phyloP scores from a whole-genome alignment of 176 grass and related monocot species.

The Alopecurus myosuroides region DNA sequence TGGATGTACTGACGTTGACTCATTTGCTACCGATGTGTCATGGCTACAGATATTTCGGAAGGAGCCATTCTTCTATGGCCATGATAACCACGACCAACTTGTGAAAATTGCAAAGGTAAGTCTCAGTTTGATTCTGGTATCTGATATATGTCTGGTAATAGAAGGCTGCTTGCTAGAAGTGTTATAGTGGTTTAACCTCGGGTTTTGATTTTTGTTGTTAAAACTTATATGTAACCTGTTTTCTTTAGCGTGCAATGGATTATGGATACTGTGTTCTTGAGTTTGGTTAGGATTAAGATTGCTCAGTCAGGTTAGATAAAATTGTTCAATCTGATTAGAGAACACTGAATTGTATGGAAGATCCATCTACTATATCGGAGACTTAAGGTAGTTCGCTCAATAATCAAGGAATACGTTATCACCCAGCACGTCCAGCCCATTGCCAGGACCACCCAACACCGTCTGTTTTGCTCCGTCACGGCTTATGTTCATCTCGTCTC shows the following conservation, averaged over 20 bases:
- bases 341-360: background rate
- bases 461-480: background rate
- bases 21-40: constrained; percentile 10
- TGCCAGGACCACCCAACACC: background rate
- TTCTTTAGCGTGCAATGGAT: background rate
- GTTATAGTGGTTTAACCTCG: background rate
- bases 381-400: background rate
- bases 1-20: background rate
- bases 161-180: background rate
- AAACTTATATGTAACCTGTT: background rate
- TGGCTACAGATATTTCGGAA: constrained; percentile 96
- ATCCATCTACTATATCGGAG: background rate
- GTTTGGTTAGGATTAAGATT: background rate
- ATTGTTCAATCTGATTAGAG: background rate
- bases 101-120: constrained; percentile 95
- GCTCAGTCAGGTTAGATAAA: background rate
- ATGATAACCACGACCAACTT: constrained; percentile 98
- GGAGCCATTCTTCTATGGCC: constrained; percentile 99
- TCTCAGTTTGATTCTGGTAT: background rate
- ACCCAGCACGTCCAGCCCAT: background rate
- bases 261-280: background rate
- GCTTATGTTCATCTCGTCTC: background rate
- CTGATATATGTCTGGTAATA: background rate
- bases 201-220: background rate
- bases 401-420: background rate